Evolutionary conservation across 2,329 filamentous ascomycete species (phyloP).

Genomic region (Endoconidiophora polonica): DNA sequence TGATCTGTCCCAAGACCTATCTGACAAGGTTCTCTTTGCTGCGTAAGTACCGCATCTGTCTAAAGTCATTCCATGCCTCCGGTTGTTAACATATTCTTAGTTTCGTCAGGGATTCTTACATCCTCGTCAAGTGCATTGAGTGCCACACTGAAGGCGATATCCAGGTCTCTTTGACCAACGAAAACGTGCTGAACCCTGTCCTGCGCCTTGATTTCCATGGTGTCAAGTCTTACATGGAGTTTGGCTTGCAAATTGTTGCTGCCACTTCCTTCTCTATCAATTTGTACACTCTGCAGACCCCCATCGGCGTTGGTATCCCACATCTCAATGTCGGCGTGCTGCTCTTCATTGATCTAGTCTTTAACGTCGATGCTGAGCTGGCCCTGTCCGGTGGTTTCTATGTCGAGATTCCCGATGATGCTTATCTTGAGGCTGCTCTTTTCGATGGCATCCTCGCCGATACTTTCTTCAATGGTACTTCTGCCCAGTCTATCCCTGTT

Average conservation of each 20-base stretch:
- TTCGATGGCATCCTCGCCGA: conserved; percentile 29
- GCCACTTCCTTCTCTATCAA: conserved; percentile 34
- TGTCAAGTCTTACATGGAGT: conserved; percentile 34
- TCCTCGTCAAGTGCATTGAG: conserved; percentile 26
- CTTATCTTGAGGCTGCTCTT: conserved; percentile 25
- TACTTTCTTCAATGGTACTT: conserved; percentile 27
- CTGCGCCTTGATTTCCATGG: conserved; percentile 30
- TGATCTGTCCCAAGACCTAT: conserved; percentile 2
- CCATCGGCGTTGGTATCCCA: conserved; percentile 26
- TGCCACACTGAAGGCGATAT: conserved; percentile 35
- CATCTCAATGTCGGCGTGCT: conserved; percentile 29
- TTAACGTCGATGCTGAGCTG: conserved; percentile 30
- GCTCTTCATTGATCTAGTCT: conserved; percentile 34
- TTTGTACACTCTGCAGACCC: conserved; percentile 28
- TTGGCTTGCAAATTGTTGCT: conserved; percentile 28
- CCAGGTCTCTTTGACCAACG: conserved; percentile 26
- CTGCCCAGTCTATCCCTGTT: conserved; percentile 30
- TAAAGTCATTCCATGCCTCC: neutral
- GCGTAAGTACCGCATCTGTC: neutral
- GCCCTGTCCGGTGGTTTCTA: conserved; percentile 35
- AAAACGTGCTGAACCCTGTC: conserved; percentile 24
- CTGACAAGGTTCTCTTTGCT: neutral
- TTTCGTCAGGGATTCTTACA: conserved; percentile 11
- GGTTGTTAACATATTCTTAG: conserved; percentile 6
- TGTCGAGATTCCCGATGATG: conserved; percentile 29